phyloP scores from a whole-genome alignment of 306 rosid species.

The Canavalia ensiformis region DNA sequence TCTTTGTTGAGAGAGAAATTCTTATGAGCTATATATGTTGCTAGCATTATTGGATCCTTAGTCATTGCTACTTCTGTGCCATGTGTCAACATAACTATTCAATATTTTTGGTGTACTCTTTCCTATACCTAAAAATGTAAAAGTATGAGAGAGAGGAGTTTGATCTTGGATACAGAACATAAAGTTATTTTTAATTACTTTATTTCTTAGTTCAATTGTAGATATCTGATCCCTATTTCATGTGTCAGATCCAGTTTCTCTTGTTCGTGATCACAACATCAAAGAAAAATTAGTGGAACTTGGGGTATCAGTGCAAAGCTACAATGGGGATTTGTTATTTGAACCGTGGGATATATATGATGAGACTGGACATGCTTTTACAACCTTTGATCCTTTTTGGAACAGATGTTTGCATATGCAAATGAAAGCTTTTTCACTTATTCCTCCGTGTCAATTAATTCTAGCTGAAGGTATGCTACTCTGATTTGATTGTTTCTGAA shows the following conservation, averaged over 20 bases:
- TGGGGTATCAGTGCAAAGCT: slow-evolving; percentile 4
- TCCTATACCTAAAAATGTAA: not conserved
- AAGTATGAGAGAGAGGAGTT: not conserved
- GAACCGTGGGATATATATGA: slow-evolving; percentile 29
- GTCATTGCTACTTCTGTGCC: not conserved
- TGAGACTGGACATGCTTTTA: slow-evolving; percentile 25
- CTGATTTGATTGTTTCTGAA: not conserved
- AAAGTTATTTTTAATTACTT: too few species aligned
- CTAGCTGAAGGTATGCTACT: slow-evolving; percentile 24
- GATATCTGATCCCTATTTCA: slow-evolving; percentile 5
- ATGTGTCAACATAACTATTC: not conserved
- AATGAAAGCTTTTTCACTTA: slow-evolving; percentile 13
- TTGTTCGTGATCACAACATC: slow-evolving; percentile 47
- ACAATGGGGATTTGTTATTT: slow-evolving; percentile 31
- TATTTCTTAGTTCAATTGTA: not conserved
- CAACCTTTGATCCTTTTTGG: slow-evolving; percentile 44
- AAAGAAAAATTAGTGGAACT: slow-evolving; percentile 26
- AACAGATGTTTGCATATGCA: slow-evolving; percentile 39
- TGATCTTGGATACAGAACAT: not conserved
- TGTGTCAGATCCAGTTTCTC: slow-evolving; percentile 42
- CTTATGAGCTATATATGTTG: not conserved
- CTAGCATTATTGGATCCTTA: not conserved
- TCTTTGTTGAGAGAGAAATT: not conserved
- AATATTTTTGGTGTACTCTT: not conserved
- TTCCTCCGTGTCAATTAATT: slow-evolving; percentile 10